phyloP scores from a whole-genome alignment of 2,329 filamentous ascomycete species.

The Colletotrichum gigasporum region DNA sequence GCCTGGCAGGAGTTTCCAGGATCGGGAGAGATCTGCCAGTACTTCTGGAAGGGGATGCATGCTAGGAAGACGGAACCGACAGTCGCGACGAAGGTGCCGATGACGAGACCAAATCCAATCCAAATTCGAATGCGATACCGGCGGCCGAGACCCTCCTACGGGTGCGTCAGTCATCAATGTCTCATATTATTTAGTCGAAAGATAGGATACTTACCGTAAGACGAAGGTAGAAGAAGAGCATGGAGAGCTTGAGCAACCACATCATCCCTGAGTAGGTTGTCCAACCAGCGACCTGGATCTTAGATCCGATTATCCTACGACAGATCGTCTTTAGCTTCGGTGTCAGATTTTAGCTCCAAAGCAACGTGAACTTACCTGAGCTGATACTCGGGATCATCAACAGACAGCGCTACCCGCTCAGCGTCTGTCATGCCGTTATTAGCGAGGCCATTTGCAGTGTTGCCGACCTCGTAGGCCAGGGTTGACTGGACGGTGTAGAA shows the following conservation, averaged over 20 bases:
- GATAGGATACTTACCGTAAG: slow-evolving; percentile 52
- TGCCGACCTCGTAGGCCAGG: slow-evolving; percentile 60
- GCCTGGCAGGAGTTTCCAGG: slow-evolving; percentile 63
- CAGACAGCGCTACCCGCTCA: slow-evolving; percentile 54
- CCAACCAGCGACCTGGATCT: slow-evolving; percentile 66
- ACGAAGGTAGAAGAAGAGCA: slow-evolving; percentile 65
- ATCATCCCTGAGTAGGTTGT: slow-evolving; percentile 62
- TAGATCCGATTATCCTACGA: slow-evolving; percentile 61
- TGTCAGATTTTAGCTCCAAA: neutral
- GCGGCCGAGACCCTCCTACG: slow-evolving; percentile 47
- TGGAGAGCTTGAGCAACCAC: slow-evolving; percentile 65
- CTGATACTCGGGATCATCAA: slow-evolving; percentile 54
- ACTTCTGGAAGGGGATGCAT: slow-evolving; percentile 61
- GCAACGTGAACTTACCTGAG: slow-evolving; percentile 41
- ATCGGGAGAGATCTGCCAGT: slow-evolving; percentile 69
- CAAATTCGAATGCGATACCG: slow-evolving; percentile 55
- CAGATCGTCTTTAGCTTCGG: fast-evolving
- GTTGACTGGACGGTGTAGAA: slow-evolving; percentile 60
- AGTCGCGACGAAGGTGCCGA: slow-evolving; percentile 57
- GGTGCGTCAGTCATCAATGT: neutral
- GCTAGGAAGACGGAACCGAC: slow-evolving; percentile 60
- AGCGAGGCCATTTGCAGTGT: slow-evolving; percentile 59
- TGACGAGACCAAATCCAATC: slow-evolving; percentile 60
- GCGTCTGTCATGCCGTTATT: slow-evolving; percentile 66
- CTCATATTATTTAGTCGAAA: too few relatives aligned